Evolutionary conservation across 805 yeast species (phyloP).

Genomic region (Kregervanrija fluxuum): DNA sequence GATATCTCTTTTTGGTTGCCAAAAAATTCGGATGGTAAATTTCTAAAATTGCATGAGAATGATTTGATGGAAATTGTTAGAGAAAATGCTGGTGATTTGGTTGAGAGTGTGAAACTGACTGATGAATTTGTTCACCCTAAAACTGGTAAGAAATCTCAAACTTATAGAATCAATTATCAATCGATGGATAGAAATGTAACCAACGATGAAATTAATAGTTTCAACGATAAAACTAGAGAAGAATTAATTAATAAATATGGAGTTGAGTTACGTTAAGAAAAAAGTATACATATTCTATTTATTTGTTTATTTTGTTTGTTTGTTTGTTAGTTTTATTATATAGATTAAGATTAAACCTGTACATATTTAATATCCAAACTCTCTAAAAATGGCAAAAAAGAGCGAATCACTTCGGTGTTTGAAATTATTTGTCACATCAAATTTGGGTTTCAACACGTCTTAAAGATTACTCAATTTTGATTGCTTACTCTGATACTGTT

Average conservation of each 20-base stretch:
- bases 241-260: conserved; percentile 45
- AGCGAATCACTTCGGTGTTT: no score
- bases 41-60: conserved; percentile 56
- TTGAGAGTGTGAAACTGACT: conserved; percentile 72
- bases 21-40: conserved; percentile 15
- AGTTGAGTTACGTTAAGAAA: conserved; percentile 42
- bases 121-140: conserved; percentile 87
- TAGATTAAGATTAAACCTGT: no score
- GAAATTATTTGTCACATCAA: no score
- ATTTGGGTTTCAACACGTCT: no score
- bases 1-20: conserved; percentile 93
- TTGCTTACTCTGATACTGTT: no score
- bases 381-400: no score
- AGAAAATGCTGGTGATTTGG: conserved; percentile 75
- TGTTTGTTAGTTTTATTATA: no score
- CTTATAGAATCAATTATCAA: conserved; percentile 88
- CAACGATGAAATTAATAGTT: conserved; percentile 70
- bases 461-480: no score
- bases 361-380: no score
- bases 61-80: conserved; percentile 94
- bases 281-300: no score
- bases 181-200: conserved; percentile 92
- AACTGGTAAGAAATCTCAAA: conserved; percentile 65
- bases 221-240: conserved; percentile 60
- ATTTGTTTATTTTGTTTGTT: no score